Conservation (phyloP, 2,329 filamentous ascomycete species). For the Fusarium sp. region DNA sequence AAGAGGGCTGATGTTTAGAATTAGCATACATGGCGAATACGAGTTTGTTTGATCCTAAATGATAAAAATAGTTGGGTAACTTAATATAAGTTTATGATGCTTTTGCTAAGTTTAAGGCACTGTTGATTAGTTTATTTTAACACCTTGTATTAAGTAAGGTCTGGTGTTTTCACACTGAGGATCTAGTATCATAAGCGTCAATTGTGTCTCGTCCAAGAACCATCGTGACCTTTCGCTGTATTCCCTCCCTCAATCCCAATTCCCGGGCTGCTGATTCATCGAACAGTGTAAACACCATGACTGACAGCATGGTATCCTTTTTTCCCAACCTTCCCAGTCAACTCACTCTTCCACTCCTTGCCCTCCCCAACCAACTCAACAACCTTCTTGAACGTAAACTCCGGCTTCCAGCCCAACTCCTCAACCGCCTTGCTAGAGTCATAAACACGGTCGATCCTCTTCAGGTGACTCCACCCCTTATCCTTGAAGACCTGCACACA, state of each 20-base stretch:
- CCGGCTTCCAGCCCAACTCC: slow-evolving; percentile 55
- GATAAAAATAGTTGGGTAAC: rapidly evolving
- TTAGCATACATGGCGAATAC: slow-evolving; percentile 9
- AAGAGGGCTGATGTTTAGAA: not conserved
- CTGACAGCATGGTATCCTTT: slow-evolving; percentile 55
- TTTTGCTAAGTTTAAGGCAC: not conserved
- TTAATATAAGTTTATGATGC: not conserved
- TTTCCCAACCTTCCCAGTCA: slow-evolving; percentile 52
- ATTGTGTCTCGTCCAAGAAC: not conserved
- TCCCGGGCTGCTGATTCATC: slow-evolving; percentile 20
- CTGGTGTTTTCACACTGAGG: not conserved
- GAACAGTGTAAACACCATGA: slow-evolving; percentile 55
- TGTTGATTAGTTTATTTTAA: not conserved
- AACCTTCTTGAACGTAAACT: slow-evolving; percentile 51
- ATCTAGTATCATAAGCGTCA: not conserved
- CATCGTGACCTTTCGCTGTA: not conserved
- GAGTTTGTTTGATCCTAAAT: not conserved
- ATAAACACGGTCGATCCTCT: slow-evolving; percentile 56
- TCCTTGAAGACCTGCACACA: slow-evolving; percentile 44
- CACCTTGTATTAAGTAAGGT: not conserved
- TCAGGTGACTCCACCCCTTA: slow-evolving; percentile 50
- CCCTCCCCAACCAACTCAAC: slow-evolving; percentile 49
- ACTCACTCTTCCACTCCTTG: slow-evolving; percentile 51
- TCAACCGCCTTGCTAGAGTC: slow-evolving; percentile 52
- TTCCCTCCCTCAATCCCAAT: too few relatives aligned